Base-by-base conservation (phyloP, 2,329 filamentous ascomycete species). In the Claviceps spartinae region DNA sequence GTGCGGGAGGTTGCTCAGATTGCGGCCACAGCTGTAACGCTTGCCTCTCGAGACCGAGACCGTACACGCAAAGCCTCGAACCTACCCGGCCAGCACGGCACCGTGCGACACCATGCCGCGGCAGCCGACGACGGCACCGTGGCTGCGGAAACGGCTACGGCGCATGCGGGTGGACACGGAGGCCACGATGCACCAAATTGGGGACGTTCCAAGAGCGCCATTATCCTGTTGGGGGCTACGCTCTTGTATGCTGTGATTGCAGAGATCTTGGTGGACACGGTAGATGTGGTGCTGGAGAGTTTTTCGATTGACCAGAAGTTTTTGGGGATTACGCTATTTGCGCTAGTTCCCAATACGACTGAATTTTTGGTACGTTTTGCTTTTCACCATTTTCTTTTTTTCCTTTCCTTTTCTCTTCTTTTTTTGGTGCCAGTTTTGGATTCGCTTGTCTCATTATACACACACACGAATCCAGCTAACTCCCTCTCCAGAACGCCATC, bases 131-230 rank as follows among this genome's bases (percentile, higher is more conserved):
- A 56, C 5, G 58, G 55, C 3, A 60, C 56, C 2, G 61, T 60
- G 0, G 65, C 60, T n/a, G 61, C 59, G 2, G 61, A 62, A 37
- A 62, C 63, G 7, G 66, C 63, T 0, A 69, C 69, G 42, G 60
- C 58, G n/a, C 63, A 62, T 41, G 63, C 60, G 43, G 60, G 57
- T 41, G 61, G 68, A 14, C 75, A 77, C 50, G 87, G 86, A 46
- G 90, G 91, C 1, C 94, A 98, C 61, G 93, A 98, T 67, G 93
- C 93, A n/a, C 93, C 93, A 4, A 98, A 98, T 65, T 98, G 93
- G 93, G 88, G 91, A 61, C 83, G 89, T 55, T 79, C 78, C 50
- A 97, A 97, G 77, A 95, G 88, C 73, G 78, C 88, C 2, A 74
- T 96, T 47, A 91, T 98, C 54, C 75, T 98, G 13, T 81, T 97